Evolutionary conservation across 1,139 yeast species (phyloP).

Genomic region (Geotrichum aggregatum): DNA sequence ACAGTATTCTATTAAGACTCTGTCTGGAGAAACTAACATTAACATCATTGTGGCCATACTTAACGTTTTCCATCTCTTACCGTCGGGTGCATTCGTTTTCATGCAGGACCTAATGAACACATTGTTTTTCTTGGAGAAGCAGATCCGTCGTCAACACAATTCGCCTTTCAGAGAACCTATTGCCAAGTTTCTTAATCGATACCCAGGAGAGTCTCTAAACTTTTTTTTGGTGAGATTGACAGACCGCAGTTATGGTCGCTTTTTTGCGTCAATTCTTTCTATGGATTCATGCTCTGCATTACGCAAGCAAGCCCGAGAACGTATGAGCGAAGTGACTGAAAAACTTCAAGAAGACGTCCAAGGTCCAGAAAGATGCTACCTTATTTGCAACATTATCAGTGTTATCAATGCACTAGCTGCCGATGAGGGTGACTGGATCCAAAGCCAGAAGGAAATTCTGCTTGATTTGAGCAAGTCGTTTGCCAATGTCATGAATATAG

Average conservation of each 20-base stretch:
- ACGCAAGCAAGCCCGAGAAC: conserved; percentile 52
- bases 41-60: conserved; percentile 86
- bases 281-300: conserved; percentile 57
- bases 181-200: conserved; percentile 80
- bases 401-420: conserved; percentile 52
- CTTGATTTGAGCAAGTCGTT: conserved; percentile 46
- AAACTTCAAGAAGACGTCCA: conserved; percentile 9
- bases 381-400: conserved; percentile 64
- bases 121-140: conserved; percentile 72
- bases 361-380: conserved; percentile 37
- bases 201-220: conserved; percentile 68
- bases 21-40: conserved; percentile 74
- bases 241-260: conserved; percentile 65
- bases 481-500: conserved; percentile 44
- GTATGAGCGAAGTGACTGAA: conserved; percentile 42
- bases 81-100: conserved; percentile 87
- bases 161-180: conserved; percentile 93
- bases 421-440: conserved; percentile 61
- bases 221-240: conserved; percentile 67
- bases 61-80: conserved; percentile 85
- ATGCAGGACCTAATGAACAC: conserved; percentile 81
- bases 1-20: conserved; percentile 64
- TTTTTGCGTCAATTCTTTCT: conserved; percentile 56
- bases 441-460: conserved; percentile 48
- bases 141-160: conserved; percentile 74